phyloP scores from a whole-genome alignment of 169 alveolate genomes.

The Eimeria tenella region DNA sequence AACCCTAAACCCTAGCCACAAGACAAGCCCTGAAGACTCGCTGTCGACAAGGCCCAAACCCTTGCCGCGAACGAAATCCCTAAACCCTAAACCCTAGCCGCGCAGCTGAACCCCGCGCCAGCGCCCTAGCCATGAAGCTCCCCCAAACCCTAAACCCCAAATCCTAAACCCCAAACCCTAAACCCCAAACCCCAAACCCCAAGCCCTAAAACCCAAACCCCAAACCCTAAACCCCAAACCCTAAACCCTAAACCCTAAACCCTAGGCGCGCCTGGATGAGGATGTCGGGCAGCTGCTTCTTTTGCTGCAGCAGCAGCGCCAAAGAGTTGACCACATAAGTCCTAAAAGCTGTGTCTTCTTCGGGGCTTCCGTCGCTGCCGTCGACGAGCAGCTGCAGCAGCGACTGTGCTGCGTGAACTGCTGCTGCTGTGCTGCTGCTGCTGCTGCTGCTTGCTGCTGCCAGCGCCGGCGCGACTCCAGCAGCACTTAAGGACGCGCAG shows the following conservation, averaged over 20 bases:
- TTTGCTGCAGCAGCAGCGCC: not conserved
- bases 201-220: not conserved
- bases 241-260: not conserved
- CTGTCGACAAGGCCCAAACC: too few relatives aligned
- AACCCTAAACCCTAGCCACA: too few relatives aligned
- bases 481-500: not conserved
- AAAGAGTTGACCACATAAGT: not conserved
- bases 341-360: not conserved
- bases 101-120: too few relatives aligned
- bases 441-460: slow-evolving; percentile 13
- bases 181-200: not conserved
- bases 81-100: too few relatives aligned
- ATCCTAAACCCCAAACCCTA: too few relatives aligned
- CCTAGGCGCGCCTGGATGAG: not conserved
- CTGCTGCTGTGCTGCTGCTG: slow-evolving; percentile 24
- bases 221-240: not conserved
- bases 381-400: not conserved
- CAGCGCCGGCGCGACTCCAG: not conserved
- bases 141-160: not conserved
- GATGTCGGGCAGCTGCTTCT: slow-evolving; percentile 11
- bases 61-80: too few relatives aligned
- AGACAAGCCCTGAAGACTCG: too few relatives aligned
- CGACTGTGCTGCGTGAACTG: slow-evolving; percentile 20
- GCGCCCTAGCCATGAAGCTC: too few relatives aligned
- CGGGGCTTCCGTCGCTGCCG: not conserved